Evolutionary conservation across 305 asterid genomes (phyloP), one percentile per base, ranked within the genome.

Genomic region (Caryopteris hybrid): DNA sequence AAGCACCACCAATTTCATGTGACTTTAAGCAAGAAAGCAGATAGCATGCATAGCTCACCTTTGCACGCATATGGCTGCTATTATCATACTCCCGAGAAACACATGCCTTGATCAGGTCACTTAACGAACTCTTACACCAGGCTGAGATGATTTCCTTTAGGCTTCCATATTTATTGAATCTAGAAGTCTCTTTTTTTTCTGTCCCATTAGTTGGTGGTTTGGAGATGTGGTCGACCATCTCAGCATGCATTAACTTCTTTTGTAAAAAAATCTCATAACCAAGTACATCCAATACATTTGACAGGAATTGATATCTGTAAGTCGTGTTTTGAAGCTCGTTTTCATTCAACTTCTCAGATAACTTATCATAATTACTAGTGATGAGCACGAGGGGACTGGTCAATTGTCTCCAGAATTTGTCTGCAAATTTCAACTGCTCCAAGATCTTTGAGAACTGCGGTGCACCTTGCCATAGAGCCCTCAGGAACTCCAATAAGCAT

Each of bases 401-500:
- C 79, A 89, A 74, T 48, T 79, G 89, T 72, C 72, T 78, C 99
- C 99, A 95, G 79, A 92, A 95, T 43, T 70, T 71, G 45, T 83
- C 90, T 3, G 91, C 78, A 47, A 55, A 65, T 85, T 79, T 88
- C 53, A 95, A 74, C 81, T 62, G 80, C 78, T 80, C 91, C 92
- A 95, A 78, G 27, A 79, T 78, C 79, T 84, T 79, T 69, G 82
- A 70, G 70, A 86, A 95, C 78, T 88, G 96, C 65, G 91, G 92
- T 39, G 95, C 98, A 72, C 91, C 91, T 89, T 85, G 96, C 99
- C 99, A 95, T 82, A 95, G 77, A 66, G 94, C 87, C 85, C 86
- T 88, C 80, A 95, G 80, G 84, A 95, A 85, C 77, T 78, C 74
- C 80, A 90, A 78, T 54, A 85, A 76, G 73, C 81, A 83, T 66